Percentiles rank a stretch among this genome's conserved stretches.
These are phyloP conservation scores for Lipomyces sp. DNA, from an alignment of 805 yeast species.

Conservation along the genomic window DNA sequence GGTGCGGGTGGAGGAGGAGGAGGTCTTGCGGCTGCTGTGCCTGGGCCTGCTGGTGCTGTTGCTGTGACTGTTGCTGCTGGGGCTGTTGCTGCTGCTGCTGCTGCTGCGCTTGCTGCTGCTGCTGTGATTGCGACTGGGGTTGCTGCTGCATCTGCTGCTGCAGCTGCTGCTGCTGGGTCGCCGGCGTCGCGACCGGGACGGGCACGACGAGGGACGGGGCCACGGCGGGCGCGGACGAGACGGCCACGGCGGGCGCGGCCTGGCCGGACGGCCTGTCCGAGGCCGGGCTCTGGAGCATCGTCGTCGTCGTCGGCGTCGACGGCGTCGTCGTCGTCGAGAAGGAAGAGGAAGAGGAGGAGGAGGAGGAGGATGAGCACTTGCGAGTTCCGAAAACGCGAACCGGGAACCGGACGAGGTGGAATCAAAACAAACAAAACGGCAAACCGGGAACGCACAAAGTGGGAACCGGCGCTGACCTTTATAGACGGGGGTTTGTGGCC, in stretches of 20 bases:
- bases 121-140: neutral
- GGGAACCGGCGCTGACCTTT: too few relatives aligned
- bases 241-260: too few relatives aligned
- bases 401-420: neutral
- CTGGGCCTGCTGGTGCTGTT: neutral
- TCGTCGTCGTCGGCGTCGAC: too few relatives aligned
- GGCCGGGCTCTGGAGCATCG: too few relatives aligned
- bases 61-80: constrained; percentile 5
- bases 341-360: neutral
- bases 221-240: too few relatives aligned
- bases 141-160: constrained; percentile 11
- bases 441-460: too few relatives aligned
- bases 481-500: neutral
- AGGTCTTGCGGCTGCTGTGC: neutral
- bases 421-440: too few relatives aligned
- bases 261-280: too few relatives aligned
- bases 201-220: too few relatives aligned
- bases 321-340: too few relatives aligned
- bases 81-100: constrained; percentile 13
- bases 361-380: neutral
- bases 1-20: constrained; percentile 6
- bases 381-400: neutral
- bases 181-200: constrained; percentile 3
- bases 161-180: constrained; percentile 7
- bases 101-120: constrained; percentile 7